A percentile compares a stretch with the other conserved stretches of the same genome.
Conservation (phyloP, 2,329 filamentous ascomycete genomes). For the Elsinoe arachidis region DNA sequence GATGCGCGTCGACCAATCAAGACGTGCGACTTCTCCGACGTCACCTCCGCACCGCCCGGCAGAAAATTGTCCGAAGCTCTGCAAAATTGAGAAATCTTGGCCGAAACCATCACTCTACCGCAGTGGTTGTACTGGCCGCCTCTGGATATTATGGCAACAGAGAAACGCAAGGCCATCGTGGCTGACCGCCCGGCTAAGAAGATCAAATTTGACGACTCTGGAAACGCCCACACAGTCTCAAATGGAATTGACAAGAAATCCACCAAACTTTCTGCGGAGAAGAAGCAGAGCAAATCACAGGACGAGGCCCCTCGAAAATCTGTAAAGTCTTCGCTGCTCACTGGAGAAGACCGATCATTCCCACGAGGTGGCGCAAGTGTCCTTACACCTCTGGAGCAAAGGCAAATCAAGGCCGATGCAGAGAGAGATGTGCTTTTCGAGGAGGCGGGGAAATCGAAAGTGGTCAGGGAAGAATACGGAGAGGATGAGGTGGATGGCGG, state of each 20-base stretch:
- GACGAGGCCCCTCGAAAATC: slow-evolving; percentile 22
- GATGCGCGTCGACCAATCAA: slow-evolving; percentile 11
- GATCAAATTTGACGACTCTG: slow-evolving; percentile 22
- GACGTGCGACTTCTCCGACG: slow-evolving; percentile 1
- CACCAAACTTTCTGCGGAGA: slow-evolving; percentile 13
- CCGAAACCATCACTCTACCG: not conserved
- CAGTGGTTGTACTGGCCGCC: not conserved
- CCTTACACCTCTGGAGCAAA: slow-evolving; percentile 86
- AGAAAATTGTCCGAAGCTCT: slow-evolving; percentile 5
- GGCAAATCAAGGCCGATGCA: slow-evolving; percentile 90
- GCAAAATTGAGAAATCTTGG: slow-evolving; percentile 13
- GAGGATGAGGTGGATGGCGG: slow-evolving; percentile 29
- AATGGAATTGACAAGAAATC: slow-evolving; percentile 19
- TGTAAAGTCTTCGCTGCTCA: slow-evolving; percentile 39
- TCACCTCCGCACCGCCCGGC: not conserved
- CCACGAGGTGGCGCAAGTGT: slow-evolving; percentile 86
- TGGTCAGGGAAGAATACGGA: slow-evolving; percentile 42
- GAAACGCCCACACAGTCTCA: slow-evolving; percentile 24
- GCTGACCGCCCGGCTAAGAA: slow-evolving; percentile 30
- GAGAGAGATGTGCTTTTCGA: slow-evolving; percentile 88
- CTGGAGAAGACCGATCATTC: slow-evolving; percentile 81
- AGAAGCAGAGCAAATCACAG: slow-evolving; percentile 17
- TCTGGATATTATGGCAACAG: slow-evolving; percentile 32
- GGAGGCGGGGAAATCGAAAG: slow-evolving; percentile 53
- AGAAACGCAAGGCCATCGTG: slow-evolving; percentile 38